phyloP scores from a whole-genome alignment of 257 asterid species.

The Przewalskia tangutica region DNA sequence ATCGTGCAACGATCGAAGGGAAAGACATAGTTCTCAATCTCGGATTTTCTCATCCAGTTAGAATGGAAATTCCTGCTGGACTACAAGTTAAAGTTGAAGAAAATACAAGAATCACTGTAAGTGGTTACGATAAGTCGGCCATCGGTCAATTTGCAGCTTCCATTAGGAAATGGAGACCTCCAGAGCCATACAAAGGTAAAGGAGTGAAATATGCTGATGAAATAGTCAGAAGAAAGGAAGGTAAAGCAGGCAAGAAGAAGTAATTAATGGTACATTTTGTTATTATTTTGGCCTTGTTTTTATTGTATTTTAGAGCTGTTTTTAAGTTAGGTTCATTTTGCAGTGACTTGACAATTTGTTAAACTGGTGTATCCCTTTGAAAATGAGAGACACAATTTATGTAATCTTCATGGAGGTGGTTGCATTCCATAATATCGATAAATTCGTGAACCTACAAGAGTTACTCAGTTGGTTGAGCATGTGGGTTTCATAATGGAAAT shows the following conservation, averaged over 20 bases:
- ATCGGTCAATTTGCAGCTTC: conserved; percentile 95
- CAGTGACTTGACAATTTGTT: neutral
- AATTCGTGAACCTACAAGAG: too few species aligned
- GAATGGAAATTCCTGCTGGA: conserved; percentile 70
- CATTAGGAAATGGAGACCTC: conserved; percentile 96
- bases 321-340: neutral
- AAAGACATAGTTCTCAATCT: conserved; percentile 80
- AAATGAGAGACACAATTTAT: neutral
- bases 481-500: too few species aligned
- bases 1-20: conserved; percentile 86
- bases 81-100: conserved; percentile 87
- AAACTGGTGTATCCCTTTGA: neutral
- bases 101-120: conserved; percentile 71
- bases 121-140: conserved; percentile 73
- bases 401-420: neutral
- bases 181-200: conserved; percentile 97
- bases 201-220: conserved; percentile 96
- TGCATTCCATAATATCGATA: neutral
- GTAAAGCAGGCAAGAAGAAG: conserved; percentile 96
- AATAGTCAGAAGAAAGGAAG: conserved; percentile 83
- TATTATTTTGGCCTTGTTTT: neutral
- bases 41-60: conserved; percentile 91
- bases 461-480: too few species aligned
- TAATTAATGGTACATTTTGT: conserved; percentile 7
- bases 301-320: neutral